These are phyloP conservation scores for Cupressus sempervirens DNA, from an alignment of 75 land plant genomes.

Conservation along the genomic window DNA sequence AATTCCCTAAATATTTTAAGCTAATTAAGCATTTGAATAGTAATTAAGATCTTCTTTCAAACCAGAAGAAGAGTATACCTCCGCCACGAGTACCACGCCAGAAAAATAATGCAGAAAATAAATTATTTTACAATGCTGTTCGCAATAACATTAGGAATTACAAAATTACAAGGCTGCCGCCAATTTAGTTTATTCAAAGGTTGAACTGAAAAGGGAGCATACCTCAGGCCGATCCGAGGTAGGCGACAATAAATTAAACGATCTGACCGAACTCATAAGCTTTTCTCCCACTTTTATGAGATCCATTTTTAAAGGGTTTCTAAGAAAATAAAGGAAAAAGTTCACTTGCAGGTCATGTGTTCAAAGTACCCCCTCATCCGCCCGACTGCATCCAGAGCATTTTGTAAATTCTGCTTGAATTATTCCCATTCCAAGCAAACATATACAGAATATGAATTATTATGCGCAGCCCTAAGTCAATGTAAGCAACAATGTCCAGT, in stretches of 20 bases:
- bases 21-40: neutral
- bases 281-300: conserved; percentile 78
- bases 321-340: neutral
- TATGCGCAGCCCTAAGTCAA: neutral
- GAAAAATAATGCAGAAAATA: neutral
- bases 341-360: neutral
- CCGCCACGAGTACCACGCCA: neutral
- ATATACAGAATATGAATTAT: neutral
- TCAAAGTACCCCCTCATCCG: neutral
- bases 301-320: conserved; percentile 53
- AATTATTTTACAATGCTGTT: neutral
- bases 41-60: neutral
- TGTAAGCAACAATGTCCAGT: neutral
- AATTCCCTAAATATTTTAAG: conserved; percentile 3
- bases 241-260: conserved; percentile 58
- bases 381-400: neutral
- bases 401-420: neutral
- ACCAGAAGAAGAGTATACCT: neutral
- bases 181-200: neutral
- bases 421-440: neutral
- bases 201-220: neutral
- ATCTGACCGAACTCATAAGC: conserved; percentile 73
- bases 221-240: conserved; percentile 84
- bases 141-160: too few species aligned
- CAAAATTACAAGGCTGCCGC: too few species aligned